Evolutionary conservation across 768 basidiomycete genomes (phyloP).

Genomic region (Pisolithus microcarpus): DNA sequence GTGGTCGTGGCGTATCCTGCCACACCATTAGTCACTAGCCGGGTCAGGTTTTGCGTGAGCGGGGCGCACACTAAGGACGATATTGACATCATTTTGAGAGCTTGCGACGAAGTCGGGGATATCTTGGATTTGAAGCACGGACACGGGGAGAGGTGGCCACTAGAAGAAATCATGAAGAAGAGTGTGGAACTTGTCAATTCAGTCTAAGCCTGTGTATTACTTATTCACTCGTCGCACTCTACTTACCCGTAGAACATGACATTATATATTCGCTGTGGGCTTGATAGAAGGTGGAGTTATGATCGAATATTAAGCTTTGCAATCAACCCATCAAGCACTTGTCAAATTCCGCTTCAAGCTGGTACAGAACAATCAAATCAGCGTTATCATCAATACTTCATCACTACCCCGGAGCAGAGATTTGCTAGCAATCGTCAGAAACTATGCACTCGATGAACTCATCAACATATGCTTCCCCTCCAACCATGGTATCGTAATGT

Average conservation of each 20-base stretch:
- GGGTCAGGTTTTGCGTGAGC: slow-evolving; percentile 91
- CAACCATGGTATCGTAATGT: slow-evolving; percentile 17
- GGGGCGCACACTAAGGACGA: slow-evolving; percentile 97
- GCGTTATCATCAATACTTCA: no score
- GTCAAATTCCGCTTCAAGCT: no score
- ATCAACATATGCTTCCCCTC: slow-evolving; percentile 20
- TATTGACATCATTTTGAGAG: slow-evolving; percentile 75
- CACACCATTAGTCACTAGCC: slow-evolving; percentile 78
- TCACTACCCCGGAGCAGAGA: no score
- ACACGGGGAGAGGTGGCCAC: slow-evolving; percentile 59
- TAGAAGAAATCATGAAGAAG: slow-evolving; percentile 64
- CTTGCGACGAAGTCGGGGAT: slow-evolving; percentile 90
- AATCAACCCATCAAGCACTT: no score
- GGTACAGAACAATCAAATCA: no score
- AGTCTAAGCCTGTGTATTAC: slow-evolving; percentile 10
- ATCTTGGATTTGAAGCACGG: slow-evolving; percentile 86
- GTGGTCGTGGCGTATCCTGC: slow-evolving; percentile 91
- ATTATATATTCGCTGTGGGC: no score
- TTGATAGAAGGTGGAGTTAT: no score
- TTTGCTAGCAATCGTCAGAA: no score
- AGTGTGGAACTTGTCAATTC: slow-evolving; percentile 68
- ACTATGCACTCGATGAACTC: slow-evolving; percentile 10
- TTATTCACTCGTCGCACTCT: neutral
- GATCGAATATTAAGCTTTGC: no score
- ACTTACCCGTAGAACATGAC: neutral